Conservation (phyloP, 495 filamentous ascomycete genomes). For the Penicillium paxilli region DNA sequence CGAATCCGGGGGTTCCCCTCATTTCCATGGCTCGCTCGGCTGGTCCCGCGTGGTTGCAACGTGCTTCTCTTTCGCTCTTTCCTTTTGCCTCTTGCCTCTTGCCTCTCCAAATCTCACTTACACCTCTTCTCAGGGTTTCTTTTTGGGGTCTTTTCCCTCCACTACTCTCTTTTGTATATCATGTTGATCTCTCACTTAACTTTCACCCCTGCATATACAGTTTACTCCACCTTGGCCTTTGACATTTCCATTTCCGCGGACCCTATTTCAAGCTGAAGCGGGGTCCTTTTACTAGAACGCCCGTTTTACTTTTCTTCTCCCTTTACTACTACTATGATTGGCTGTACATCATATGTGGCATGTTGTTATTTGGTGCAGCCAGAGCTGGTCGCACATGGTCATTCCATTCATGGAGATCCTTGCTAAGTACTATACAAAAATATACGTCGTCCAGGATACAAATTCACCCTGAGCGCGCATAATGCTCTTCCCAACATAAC, state of each 20-base stretch:
- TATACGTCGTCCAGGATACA: constrained; percentile 6
- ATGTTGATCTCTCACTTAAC: no score
- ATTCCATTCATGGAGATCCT: constrained; percentile 17
- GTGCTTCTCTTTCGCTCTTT: not conserved
- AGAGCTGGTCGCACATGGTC: constrained; percentile 12
- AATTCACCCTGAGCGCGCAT: not conserved
- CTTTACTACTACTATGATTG: no score
- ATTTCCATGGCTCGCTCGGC: constrained; percentile 24
- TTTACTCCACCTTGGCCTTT: no score
- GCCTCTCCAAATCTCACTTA: not conserved
- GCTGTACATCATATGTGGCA: no score
- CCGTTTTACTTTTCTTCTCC: no score
- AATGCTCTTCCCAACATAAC: constrained; percentile 7
- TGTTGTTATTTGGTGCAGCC: constrained; percentile 5
- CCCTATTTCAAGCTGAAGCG: not conserved
- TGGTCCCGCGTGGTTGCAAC: constrained; percentile 9
- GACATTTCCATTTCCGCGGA: not conserved
- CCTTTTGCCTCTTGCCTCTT: not conserved
- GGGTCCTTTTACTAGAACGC: no score
- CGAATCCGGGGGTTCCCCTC: not conserved
- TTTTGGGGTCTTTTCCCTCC: no score
- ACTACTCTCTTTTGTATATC: no score
- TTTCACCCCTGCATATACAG: no score
- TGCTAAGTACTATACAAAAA: constrained; percentile 14
- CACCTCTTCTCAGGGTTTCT: not conserved